These are phyloP conservation scores for Albugo laibachii DNA, from an alignment of 352 stramenopile genomes.

Conservation along the genomic window DNA sequence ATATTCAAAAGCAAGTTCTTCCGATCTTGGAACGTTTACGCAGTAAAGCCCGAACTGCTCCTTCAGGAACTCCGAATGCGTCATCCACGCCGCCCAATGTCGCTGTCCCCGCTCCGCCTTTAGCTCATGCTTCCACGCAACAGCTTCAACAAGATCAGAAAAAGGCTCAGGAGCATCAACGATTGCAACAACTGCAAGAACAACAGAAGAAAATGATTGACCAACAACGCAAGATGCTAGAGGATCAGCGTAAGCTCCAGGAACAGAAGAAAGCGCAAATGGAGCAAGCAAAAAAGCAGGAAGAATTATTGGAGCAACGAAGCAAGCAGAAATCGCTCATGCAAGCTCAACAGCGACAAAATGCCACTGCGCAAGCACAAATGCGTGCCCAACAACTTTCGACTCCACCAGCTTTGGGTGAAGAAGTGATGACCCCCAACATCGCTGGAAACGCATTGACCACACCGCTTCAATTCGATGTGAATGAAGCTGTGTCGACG, in stretches of 20 bases:
- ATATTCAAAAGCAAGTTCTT: constrained; percentile 71
- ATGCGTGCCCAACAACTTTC: constrained; percentile 5
- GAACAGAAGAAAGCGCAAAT: constrained; percentile 22
- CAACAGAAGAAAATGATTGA: constrained; percentile 35
- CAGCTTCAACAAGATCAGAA: constrained; percentile 25
- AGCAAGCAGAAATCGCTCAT: constrained; percentile 43
- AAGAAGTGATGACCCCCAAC: constrained; percentile 9
- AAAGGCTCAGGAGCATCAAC: constrained; percentile 44
- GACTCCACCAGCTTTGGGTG: constrained; percentile 3
- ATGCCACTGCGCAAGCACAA: constrained; percentile 10
- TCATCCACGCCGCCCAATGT: constrained; percentile 11
- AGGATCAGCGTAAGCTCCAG: constrained; percentile 48
- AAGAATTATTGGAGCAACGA: constrained; percentile 34
- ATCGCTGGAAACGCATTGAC: constrained; percentile 16
- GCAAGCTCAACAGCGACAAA: constrained; percentile 12
- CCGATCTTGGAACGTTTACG: constrained; percentile 56
- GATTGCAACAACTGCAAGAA: constrained; percentile 27
- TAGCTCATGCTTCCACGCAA: constrained; percentile 3
- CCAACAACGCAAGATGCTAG: constrained; percentile 33
- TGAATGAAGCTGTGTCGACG: no score
- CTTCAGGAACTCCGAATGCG: constrained; percentile 4
- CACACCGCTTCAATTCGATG: no score
- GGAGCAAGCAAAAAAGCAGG: constrained; percentile 23
- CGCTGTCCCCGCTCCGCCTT: constrained; percentile 1
- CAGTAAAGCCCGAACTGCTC: constrained; percentile 27